These are phyloP conservation scores for Umbellularia californica DNA, from an alignment of 164 flowering plant species.

Conservation along the genomic window DNA sequence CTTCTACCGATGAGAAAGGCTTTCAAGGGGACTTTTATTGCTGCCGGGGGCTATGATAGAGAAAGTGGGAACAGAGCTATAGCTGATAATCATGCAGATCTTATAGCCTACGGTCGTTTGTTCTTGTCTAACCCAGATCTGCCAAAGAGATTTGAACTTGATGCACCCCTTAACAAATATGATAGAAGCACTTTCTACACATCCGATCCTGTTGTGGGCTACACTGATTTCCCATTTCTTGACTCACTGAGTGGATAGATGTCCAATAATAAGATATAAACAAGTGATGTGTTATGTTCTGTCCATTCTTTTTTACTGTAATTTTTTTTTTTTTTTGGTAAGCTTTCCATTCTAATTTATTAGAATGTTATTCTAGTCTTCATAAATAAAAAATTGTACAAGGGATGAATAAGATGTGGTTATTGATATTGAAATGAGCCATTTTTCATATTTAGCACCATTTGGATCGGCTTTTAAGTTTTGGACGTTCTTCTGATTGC, in stretches of 20 bases:
- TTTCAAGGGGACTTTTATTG: constrained; percentile 43
- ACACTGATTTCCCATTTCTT: constrained; percentile 37
- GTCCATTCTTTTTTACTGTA: too few relatives aligned
- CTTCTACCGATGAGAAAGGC: constrained; percentile 45
- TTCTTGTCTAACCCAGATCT: constrained; percentile 43
- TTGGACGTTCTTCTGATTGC: too few relatives aligned
- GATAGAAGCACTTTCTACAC: constrained; percentile 27
- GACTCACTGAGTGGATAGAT: neutral
- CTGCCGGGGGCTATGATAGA: constrained; percentile 39
- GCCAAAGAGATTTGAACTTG: constrained; percentile 31
- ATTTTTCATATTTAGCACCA: too few relatives aligned
- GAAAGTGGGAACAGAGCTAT: constrained; percentile 42
- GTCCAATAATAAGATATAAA: too few relatives aligned
- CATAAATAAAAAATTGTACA: too few relatives aligned
- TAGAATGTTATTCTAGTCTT: too few relatives aligned
- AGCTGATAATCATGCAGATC: constrained; percentile 27
- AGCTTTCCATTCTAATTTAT: too few relatives aligned
- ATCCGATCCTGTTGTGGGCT: constrained; percentile 34
- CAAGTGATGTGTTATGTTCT: too few relatives aligned
- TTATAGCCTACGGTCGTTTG: constrained; percentile 28
- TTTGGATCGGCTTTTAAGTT: too few relatives aligned
- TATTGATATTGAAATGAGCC: too few relatives aligned
- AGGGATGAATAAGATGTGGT: too few relatives aligned
- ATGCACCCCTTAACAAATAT: constrained; percentile 35
- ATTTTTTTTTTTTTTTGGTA: too few relatives aligned